Conservation (phyloP, 805 yeast genomes). For the Yamadazyma phyllophila region DNA sequence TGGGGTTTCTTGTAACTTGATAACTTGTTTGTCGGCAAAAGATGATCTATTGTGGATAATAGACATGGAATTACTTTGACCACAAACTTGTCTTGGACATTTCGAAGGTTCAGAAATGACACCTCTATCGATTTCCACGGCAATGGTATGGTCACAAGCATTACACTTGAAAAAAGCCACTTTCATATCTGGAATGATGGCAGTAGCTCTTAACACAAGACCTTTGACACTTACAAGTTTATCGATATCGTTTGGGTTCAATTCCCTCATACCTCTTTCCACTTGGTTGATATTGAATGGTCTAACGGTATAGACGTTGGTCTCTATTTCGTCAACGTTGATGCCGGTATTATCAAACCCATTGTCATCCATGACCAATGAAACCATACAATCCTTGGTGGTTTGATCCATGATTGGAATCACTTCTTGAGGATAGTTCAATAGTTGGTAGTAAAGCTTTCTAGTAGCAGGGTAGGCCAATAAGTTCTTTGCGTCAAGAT, state of each 20-base stretch:
- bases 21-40: constrained; percentile 93
- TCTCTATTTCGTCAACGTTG: constrained; percentile 67
- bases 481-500: constrained; percentile 79
- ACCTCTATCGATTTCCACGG: constrained; percentile 92
- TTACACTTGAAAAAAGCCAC: constrained; percentile 93
- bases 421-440: constrained; percentile 94
- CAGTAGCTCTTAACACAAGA: constrained; percentile 79
- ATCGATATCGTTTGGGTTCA: constrained; percentile 93
- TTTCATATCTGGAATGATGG: constrained; percentile 97
- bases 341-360: constrained; percentile 20
- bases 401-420: constrained; percentile 98
- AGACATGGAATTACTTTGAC: constrained; percentile 81
- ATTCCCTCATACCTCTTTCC: constrained; percentile 80
- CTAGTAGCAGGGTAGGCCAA: constrained; percentile 72
- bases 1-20: constrained; percentile 92
- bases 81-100: constrained; percentile 89
- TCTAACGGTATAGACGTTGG: constrained; percentile 79
- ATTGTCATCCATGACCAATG: constrained; percentile 54
- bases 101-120: constrained; percentile 87
- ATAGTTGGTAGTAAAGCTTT: constrained; percentile 78
- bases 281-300: constrained; percentile 77
- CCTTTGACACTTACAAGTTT: constrained; percentile 91
- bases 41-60: constrained; percentile 88
- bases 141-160: constrained; percentile 89
- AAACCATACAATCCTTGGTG: constrained; percentile 82